A percentile compares a stretch with the other conserved stretches of the same genome.
These are phyloP conservation scores for Alternaria dauci DNA, from an alignment of 2,329 filamentous ascomycete genomes.

Conservation along the genomic window DNA sequence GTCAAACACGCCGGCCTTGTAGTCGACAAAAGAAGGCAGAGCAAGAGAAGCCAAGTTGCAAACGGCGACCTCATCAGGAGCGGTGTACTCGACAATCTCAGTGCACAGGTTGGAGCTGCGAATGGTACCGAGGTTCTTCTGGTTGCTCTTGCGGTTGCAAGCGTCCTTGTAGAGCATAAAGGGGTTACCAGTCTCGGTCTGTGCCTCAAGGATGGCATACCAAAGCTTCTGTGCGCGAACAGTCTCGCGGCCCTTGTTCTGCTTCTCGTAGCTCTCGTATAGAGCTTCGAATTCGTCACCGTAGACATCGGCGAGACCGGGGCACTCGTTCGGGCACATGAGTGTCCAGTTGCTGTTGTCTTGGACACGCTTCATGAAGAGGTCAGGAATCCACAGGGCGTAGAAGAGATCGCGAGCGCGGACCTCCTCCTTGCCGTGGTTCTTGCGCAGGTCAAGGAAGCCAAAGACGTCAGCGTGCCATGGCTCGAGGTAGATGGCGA, in stretches of 20 bases:
- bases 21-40: conserved; percentile 89
- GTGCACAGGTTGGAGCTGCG: conserved; percentile 99
- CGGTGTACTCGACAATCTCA: conserved; percentile 96
- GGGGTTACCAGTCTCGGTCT: conserved; percentile 98
- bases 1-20: conserved; percentile 84
- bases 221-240: conserved; percentile 98
- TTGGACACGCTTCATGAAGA: conserved; percentile 99
- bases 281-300: conserved; percentile 96
- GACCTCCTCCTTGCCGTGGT: conserved; percentile 98
- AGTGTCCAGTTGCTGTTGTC: conserved; percentile 96
- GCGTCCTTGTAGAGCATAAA: conserved; percentile 99
- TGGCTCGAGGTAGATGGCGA: conserved; percentile 98
- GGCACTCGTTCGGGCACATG: conserved; percentile 97
- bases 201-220: conserved; percentile 97
- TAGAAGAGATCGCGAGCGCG: conserved; percentile 97
- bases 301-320: conserved; percentile 94
- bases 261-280: conserved; percentile 87
- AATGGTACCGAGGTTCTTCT: conserved; percentile 99
- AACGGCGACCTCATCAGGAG: conserved; percentile 96
- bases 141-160: conserved; percentile 99
- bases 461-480: conserved; percentile 99
- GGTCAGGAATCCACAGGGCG: conserved; percentile 96
- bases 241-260: conserved; percentile 86
- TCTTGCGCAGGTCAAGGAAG: conserved; percentile 98
- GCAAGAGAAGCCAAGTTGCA: conserved; percentile 97